Conservation (phyloP, 495 filamentous ascomycete species). For the Aspergillus conjunctus region DNA sequence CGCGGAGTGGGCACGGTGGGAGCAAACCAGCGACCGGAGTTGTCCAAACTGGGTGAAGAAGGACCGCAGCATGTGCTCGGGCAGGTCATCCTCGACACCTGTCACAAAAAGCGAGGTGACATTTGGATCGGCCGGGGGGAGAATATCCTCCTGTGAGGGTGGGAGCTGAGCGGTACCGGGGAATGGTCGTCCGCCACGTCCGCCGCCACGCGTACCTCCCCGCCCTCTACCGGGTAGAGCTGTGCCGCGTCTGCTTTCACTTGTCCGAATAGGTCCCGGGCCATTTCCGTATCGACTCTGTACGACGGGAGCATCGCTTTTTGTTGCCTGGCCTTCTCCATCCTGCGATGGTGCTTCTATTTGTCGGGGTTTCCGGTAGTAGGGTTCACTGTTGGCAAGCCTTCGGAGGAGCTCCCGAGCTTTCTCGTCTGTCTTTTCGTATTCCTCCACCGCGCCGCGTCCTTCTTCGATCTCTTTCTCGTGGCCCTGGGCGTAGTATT, state of each 20-base stretch:
- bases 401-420: constrained; percentile 82
- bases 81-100: constrained; percentile 93
- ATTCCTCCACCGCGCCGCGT: constrained; percentile 76
- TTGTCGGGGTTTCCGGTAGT: constrained; percentile 81
- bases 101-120: constrained; percentile 93
- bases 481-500: constrained; percentile 97
- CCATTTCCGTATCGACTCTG: constrained; percentile 50
- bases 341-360: constrained; percentile 55
- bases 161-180: constrained; percentile 73
- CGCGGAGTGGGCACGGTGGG: constrained; percentile 93
- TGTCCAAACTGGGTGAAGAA: constrained; percentile 88
- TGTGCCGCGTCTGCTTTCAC: constrained; percentile 47
- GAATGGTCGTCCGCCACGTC: constrained; percentile 62
- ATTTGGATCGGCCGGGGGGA: constrained; percentile 77
- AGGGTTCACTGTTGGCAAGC: constrained; percentile 89
- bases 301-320: constrained; percentile 33
- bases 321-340: constrained; percentile 32
- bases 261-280: constrained; percentile 67
- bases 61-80: constrained; percentile 84
- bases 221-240: constrained; percentile 43
- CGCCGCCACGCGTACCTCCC: constrained; percentile 49
- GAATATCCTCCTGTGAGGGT: constrained; percentile 76
- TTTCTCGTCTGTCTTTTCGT: constrained; percentile 97
- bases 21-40: constrained; percentile 87
- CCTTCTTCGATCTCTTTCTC: constrained; percentile 95